Base-by-base conservation (phyloP, 495 filamentous ascomycete genomes). In the Penicillium atrosanguineum region DNA sequence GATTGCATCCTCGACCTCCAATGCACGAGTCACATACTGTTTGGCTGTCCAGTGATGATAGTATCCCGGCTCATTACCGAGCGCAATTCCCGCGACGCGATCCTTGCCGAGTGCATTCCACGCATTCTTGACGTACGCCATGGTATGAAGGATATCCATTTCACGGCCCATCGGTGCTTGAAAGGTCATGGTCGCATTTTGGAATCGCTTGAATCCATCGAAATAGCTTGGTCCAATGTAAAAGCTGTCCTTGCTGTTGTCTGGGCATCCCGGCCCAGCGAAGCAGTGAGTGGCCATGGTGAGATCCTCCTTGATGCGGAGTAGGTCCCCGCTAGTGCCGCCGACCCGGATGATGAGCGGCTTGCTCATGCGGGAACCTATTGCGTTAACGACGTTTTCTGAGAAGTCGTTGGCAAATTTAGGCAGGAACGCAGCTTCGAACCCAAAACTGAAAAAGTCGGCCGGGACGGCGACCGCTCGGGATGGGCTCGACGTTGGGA, bases 391-490 rank as follows among this genome's bases (percentile, higher is more conserved):
- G 1, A 63, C 25, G 29, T 68, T 68, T 6, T 54, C 42, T 1
- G 56, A 56, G 49, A 68, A 62, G 0, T 43, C 19, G 39, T 60
- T 65, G 37, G 44, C 41, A 23, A 44, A 67, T 12, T 56, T 36
- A 14, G 43, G 42, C 12, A 67, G n/a, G 21, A 58, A 51, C 3
- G 50, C 57, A 3, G 61, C 51, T 29, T 61, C 63, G 18, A 59
- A 64, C 7, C 61, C 57, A 44, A 67, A 67, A 29, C 63, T 50
- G 20, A 67, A 45, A 49, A 67, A 67, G 21, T 64, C 54, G n/a
- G 52, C 40, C 12, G 63, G 61, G 8, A 59, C 63, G 5, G 20
- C 25, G 15, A 52, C 38, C 11, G 56, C 56, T 23, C 5, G 2
- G 5, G 23, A 23, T 23, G 23, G 23, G 23, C 23, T 23, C 23